These are phyloP conservation scores for Parathielavia appendiculata DNA, from an alignment of 495 filamentous ascomycete species.

Conservation along the genomic window DNA sequence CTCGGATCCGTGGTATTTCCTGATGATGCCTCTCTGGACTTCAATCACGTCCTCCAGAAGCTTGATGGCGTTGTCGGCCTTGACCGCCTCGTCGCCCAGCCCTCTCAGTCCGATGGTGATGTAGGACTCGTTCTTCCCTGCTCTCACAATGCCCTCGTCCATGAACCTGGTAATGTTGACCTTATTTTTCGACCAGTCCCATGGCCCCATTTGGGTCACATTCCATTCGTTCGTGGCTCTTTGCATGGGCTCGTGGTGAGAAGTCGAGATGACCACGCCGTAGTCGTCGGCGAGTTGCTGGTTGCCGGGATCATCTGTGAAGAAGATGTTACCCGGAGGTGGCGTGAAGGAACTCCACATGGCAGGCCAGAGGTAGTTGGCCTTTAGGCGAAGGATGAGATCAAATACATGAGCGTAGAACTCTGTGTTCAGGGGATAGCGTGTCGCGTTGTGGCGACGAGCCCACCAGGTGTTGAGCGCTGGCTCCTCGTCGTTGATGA, in stretches of 20 bases:
- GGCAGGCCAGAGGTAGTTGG: slow-evolving; percentile 64
- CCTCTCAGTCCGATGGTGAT: slow-evolving; percentile 61
- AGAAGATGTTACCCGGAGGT: slow-evolving; percentile 45
- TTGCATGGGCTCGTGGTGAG: slow-evolving; percentile 61
- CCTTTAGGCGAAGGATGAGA: slow-evolving; percentile 53
- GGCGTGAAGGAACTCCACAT: slow-evolving; percentile 50
- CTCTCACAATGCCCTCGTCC: slow-evolving; percentile 48
- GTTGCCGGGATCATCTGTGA: slow-evolving; percentile 54
- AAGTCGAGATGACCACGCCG: slow-evolving; percentile 57
- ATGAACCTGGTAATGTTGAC: slow-evolving; percentile 50
- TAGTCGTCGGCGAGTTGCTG: slow-evolving; percentile 57
- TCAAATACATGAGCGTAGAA: slow-evolving; percentile 62
- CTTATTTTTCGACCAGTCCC: slow-evolving; percentile 55
- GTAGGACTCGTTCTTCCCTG: slow-evolving; percentile 49
- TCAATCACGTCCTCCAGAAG: slow-evolving; percentile 45
- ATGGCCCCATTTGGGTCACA: slow-evolving; percentile 42
- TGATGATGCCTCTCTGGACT: slow-evolving; percentile 23
- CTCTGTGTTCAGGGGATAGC: slow-evolving; percentile 46
- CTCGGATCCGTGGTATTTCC: slow-evolving; percentile 29
- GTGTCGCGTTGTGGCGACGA: slow-evolving; percentile 17
- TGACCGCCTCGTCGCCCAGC: slow-evolving; percentile 50
- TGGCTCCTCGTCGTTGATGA: slow-evolving; percentile 64
- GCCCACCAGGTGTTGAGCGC: slow-evolving; percentile 39
- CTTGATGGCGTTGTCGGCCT: slow-evolving; percentile 34
- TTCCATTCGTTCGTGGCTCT: slow-evolving; percentile 57